Base-by-base conservation (phyloP, 1,284 basidiomycete genomes). In the Puccinia novopanici region DNA sequence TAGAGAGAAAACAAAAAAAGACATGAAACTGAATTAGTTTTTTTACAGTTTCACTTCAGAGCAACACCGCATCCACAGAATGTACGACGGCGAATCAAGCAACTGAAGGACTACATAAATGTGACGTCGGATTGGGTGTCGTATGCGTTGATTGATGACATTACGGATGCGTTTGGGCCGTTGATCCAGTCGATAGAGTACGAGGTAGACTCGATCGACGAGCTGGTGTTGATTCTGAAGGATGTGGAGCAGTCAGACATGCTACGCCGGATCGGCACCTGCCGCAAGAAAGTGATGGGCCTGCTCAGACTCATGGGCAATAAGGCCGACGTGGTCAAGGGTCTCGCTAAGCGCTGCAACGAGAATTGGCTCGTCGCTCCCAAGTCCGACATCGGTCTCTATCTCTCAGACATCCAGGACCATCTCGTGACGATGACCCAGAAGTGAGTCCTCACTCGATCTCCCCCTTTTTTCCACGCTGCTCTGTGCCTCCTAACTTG, bases 91-190 rank as follows among this genome's bases (percentile, higher is more conserved):
- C 93, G 97, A 48, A 99, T 99, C 86, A 98, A 98, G 88, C 97
- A 99, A 86, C 92, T 99, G 82, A 98, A 97, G 86, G 97, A 99
- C 88, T 99, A 98, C 87, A 99, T 99, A 87, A 93, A 91, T 82
- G 97, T 99, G 83, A 98, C 97, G 0, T 97, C 95, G 3, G 97
- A 99, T 87, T 99, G 97, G 97, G 99, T 99, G 84, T 98, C 95
- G 17, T 99, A 99, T 84, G 97, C 97, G 22, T 90, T 99, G 81
- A 99, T 99, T 85, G 97, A 99, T 87, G 97, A 99, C 87, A 99
- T 99, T 85, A 99, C 97, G 78, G 97, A 99, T 86, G 96, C 95
- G 4, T 99, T 99, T 86, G 97, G 96, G 0, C 97, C 97, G 19
- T 89, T 99, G 77, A 99, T 99, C 84, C 97, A 98, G 86, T 91